Evolutionary conservation across 805 yeast genomes (phyloP).

Genomic region (Wickerhamiella lipophila): DNA sequence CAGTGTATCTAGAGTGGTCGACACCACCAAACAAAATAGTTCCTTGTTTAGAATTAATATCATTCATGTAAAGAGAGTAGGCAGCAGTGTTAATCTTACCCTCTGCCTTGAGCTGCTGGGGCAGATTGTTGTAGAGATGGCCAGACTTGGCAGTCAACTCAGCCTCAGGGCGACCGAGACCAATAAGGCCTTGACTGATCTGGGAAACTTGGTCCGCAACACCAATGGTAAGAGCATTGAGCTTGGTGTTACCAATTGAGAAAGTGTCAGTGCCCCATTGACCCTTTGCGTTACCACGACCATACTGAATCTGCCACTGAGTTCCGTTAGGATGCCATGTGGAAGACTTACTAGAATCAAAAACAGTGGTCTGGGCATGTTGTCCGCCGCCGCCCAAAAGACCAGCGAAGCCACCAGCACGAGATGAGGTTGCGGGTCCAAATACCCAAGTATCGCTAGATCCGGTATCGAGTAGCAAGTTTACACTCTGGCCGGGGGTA

Average conservation of each 20-base stretch:
- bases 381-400: conserved; percentile 1
- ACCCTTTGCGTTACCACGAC: conserved; percentile 42
- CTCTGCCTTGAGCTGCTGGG: conserved; percentile 42
- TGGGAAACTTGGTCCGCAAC: conserved; percentile 50
- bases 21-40: conserved; percentile 45
- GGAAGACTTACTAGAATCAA: conserved; percentile 10
- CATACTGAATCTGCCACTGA: conserved; percentile 31
- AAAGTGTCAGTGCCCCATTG: conserved; percentile 56
- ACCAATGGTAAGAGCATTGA: conserved; percentile 55
- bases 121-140: conserved; percentile 47
- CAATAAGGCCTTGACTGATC: conserved; percentile 46
- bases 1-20: conserved; percentile 38
- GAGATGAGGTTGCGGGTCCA: conserved; percentile 18
- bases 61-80: conserved; percentile 53
- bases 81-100: conserved; percentile 48
- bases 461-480: conserved; percentile 57
- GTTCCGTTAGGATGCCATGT: conserved; percentile 20
- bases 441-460: conserved; percentile 63
- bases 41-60: conserved; percentile 33
- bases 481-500: conserved; percentile 42
- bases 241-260: conserved; percentile 38
- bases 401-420: not conserved
- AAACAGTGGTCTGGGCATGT: conserved; percentile 17
- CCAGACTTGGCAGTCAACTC: conserved; percentile 33
- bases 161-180: conserved; percentile 38